These are phyloP conservation scores for Pestalotiopsis sp. DNA, from an alignment of 2,329 filamentous ascomycete species.

Conservation along the genomic window DNA sequence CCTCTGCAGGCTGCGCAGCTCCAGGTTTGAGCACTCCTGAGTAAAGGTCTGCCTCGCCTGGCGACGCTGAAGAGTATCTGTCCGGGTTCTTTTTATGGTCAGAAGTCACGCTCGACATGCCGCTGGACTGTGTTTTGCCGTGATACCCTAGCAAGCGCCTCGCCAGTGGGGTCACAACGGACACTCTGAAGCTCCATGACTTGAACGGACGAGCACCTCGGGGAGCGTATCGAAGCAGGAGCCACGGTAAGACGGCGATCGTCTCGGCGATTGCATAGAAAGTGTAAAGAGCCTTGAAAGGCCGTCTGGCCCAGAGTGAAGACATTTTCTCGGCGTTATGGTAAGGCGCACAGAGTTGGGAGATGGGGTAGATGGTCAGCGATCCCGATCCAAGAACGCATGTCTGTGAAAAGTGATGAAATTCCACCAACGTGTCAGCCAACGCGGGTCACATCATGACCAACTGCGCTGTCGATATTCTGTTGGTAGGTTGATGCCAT, in stretches of 20 bases:
- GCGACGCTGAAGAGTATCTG: slow-evolving; percentile 12
- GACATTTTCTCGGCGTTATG: slow-evolving; percentile 14
- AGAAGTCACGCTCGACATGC: slow-evolving; percentile 4
- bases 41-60: slow-evolving; percentile 7
- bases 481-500: no score
- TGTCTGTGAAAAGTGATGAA: no score
- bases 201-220: slow-evolving; percentile 14
- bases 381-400: not conserved
- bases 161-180: slow-evolving; percentile 9
- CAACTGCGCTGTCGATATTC: no score
- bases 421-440: no score
- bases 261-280: slow-evolving; percentile 2
- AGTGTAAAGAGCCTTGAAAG: slow-evolving; percentile 18
- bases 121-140: not conserved
- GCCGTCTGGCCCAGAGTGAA: slow-evolving; percentile 17
- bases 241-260: slow-evolving; percentile 8
- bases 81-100: slow-evolving; percentile 14
- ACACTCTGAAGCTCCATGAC: slow-evolving; percentile 17
- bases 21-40: slow-evolving; percentile 2
- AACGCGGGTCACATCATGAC: no score
- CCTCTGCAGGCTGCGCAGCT: slow-evolving; percentile 14
- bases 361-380: not conserved
- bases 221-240: slow-evolving; percentile 13
- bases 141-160: slow-evolving; percentile 10
- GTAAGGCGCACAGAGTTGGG: not conserved